Percentiles rank a stretch among this genome's conserved stretches.
These are phyloP conservation scores for Hippophae tibetana DNA, from an alignment of 306 rosid species.

Conservation along the genomic window DNA sequence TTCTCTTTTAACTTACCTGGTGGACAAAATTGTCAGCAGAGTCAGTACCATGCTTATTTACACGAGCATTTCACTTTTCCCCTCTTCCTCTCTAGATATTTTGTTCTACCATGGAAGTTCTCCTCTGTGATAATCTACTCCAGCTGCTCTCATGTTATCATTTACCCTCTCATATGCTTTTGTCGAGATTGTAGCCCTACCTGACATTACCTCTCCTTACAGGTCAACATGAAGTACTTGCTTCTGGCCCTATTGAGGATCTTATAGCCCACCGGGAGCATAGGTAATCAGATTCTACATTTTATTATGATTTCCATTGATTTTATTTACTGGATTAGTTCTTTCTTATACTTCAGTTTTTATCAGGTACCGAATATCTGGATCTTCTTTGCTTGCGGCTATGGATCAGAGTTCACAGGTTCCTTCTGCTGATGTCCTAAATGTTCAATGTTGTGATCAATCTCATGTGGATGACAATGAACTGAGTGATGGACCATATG, in stretches of 20 bases:
- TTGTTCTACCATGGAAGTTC: too few relatives aligned
- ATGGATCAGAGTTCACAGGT: conserved; percentile 98
- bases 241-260: conserved; percentile 98
- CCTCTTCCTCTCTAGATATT: too few relatives aligned
- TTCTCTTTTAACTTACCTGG: too few relatives aligned
- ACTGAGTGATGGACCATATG: conserved; percentile 52
- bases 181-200: neutral
- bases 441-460: conserved; percentile 50
- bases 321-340: conserved; percentile 17
- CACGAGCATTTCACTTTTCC: too few relatives aligned
- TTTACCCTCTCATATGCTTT: too few relatives aligned
- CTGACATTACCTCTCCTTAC: conserved; percentile 4
- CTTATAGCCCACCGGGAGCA: conserved; percentile 25
- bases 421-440: conserved; percentile 54
- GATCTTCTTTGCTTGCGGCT: conserved; percentile 95
- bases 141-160: too few relatives aligned
- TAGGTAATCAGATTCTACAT: conserved; percentile 43
- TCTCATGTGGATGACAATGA: conserved; percentile 48
- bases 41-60: too few relatives aligned
- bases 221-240: conserved; percentile 99
- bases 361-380: conserved; percentile 93
- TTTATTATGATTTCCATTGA: conserved; percentile 2
- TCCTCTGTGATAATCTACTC: too few relatives aligned
- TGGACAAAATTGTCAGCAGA: too few relatives aligned
- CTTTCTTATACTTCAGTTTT: conserved; percentile 18